Conservation (phyloP, 1,284 basidiomycete genomes). For the Sporisorium scitamineum region DNA sequence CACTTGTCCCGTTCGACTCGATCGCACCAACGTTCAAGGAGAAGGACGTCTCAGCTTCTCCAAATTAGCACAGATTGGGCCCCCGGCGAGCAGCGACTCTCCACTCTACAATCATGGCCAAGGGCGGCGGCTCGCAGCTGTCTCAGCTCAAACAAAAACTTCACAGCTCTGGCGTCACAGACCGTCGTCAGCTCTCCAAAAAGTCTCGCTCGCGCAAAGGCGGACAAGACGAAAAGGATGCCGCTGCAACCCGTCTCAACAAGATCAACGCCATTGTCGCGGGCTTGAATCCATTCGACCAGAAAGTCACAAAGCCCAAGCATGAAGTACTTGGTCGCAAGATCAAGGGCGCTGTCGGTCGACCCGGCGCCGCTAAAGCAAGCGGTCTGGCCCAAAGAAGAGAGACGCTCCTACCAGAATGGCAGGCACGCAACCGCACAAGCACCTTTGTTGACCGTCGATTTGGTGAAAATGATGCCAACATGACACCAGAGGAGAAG, state of each 20-base stretch:
- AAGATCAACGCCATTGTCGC: slow-evolving; percentile 86
- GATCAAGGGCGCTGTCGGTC: slow-evolving; percentile 83
- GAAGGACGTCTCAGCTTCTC: not conserved
- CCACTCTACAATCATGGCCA: slow-evolving; percentile 44
- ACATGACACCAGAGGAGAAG: slow-evolving; percentile 91
- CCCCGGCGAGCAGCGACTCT: not conserved
- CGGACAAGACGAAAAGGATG: slow-evolving; percentile 73
- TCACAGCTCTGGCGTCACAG: slow-evolving; percentile 60
- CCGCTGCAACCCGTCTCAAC: slow-evolving; percentile 66
- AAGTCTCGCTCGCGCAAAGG: slow-evolving; percentile 57
- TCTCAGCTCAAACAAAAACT: slow-evolving; percentile 65
- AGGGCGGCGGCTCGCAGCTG: slow-evolving; percentile 67
- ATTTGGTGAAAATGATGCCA: slow-evolving; percentile 94
- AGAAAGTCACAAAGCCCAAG: slow-evolving; percentile 74
- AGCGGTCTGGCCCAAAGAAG: slow-evolving; percentile 82
- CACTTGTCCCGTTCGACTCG: no score
- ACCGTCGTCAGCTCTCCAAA: slow-evolving; percentile 57
- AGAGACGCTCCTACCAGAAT: slow-evolving; percentile 85
- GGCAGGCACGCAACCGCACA: slow-evolving; percentile 78
- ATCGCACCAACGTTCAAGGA: not conserved
- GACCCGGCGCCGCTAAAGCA: slow-evolving; percentile 86
- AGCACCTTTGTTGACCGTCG: slow-evolving; percentile 93
- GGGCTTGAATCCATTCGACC: slow-evolving; percentile 90
- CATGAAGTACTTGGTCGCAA: slow-evolving; percentile 90
- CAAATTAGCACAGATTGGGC: not conserved